These are phyloP conservation scores for Eutrema japonicum DNA, from an alignment of 345 rosid genomes.

Conservation along the genomic window DNA sequence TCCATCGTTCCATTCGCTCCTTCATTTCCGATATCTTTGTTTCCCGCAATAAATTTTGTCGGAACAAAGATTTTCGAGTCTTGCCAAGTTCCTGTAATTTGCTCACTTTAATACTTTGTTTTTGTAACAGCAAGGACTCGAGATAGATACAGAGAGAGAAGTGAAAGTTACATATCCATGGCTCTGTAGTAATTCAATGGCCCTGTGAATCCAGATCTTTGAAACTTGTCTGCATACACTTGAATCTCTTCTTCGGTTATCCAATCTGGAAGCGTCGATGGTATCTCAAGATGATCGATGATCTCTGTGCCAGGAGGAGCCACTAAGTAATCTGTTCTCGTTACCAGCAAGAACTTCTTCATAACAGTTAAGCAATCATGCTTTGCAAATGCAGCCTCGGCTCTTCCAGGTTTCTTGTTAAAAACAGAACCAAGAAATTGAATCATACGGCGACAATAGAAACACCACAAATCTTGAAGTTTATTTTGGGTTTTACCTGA, in stretches of 20 bases:
- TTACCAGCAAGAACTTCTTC: conserved; percentile 68
- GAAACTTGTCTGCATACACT: conserved; percentile 67
- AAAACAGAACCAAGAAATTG: neutral
- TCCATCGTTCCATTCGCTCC: conserved; percentile 39
- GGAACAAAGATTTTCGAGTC: conserved; percentile 60
- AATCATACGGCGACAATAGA: neutral
- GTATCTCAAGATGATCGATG: conserved; percentile 61
- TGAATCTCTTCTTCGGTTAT: conserved; percentile 68
- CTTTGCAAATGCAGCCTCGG: conserved; percentile 67
- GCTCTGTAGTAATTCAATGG: conserved; percentile 67
- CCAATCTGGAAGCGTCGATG: conserved; percentile 61
- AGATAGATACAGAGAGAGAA: neutral
- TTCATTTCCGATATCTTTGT: conserved; percentile 58
- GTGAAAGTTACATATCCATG: conserved; percentile 55
- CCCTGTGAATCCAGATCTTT: conserved; percentile 68
- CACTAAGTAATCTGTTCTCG: conserved; percentile 53
- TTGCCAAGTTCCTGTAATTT: conserved; percentile 66
- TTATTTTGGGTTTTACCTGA: conserved; percentile 51
- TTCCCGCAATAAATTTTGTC: conserved; percentile 55
- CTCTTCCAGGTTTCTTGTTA: conserved; percentile 69
- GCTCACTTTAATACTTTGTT: neutral
- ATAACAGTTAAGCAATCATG: conserved; percentile 62
- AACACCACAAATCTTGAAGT: neutral
- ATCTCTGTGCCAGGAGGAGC: conserved; percentile 69
- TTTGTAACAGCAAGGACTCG: neutral